Conservation (phyloP, 2,329 filamentous ascomycete genomes). For the Penicillium sp. region DNA sequence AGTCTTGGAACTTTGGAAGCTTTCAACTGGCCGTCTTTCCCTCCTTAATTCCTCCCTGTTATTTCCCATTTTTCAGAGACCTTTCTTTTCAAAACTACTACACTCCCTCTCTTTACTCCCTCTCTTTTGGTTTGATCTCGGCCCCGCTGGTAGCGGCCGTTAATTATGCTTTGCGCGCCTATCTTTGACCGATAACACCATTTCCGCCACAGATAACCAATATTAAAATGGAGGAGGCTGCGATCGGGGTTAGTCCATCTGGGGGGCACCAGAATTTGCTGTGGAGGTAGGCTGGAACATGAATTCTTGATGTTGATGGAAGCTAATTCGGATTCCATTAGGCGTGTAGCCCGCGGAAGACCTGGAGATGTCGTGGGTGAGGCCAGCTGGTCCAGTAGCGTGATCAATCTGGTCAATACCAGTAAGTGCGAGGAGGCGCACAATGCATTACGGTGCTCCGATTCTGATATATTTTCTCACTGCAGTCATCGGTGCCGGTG, state of each 20-base stretch:
- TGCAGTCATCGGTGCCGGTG: slow-evolving; percentile 81
- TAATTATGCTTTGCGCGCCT: slow-evolving; percentile 21
- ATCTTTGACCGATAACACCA: slow-evolving; percentile 11
- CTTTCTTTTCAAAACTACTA: slow-evolving; percentile 7
- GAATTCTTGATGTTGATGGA: not conserved
- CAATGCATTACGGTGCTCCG: not conserved
- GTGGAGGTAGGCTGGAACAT: not conserved
- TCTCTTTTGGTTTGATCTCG: slow-evolving; percentile 8
- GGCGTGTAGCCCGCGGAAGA: slow-evolving; percentile 50
- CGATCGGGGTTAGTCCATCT: slow-evolving; percentile 21
- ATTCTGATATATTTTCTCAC: slow-evolving; percentile 9
- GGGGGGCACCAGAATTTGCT: slow-evolving; percentile 6
- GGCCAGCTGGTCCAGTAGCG: slow-evolving; percentile 80
- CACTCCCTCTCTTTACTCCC: not conserved
- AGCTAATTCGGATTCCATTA: slow-evolving; percentile 11
- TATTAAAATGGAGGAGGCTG: slow-evolving; percentile 27
- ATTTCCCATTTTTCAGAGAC: not conserved
- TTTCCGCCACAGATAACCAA: slow-evolving; percentile 9
- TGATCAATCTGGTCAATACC: slow-evolving; percentile 92
- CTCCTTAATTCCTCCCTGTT: not conserved
- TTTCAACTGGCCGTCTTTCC: slow-evolving; percentile 3
- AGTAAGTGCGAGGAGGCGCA: slow-evolving; percentile 50
- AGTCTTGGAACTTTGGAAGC: not conserved
- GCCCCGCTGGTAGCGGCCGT: slow-evolving; percentile 21
- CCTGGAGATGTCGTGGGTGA: slow-evolving; percentile 61